Evolutionary conservation across 305 asterid genomes (phyloP).

Genomic region (Solanum hybrid): DNA sequence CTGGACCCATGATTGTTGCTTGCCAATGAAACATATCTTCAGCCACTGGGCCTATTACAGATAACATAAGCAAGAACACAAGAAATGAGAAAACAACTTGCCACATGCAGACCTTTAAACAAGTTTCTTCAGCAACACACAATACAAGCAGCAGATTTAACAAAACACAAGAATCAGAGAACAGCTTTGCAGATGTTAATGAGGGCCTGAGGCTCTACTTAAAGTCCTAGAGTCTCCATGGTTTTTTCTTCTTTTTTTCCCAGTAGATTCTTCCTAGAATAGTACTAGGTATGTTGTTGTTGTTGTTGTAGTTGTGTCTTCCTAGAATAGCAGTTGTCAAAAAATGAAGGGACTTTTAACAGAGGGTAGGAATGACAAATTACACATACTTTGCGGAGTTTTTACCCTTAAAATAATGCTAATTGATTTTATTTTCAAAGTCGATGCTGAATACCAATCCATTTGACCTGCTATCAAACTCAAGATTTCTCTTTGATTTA

Average conservation of each 20-base stretch:
- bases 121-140: background rate
- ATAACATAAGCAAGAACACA: background rate
- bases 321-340: background rate
- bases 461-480: background rate
- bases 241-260: background rate
- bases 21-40: slow-evolving; percentile 83
- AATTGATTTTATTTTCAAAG: background rate
- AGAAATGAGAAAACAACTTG: background rate
- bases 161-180: background rate
- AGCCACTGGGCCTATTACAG: slow-evolving; percentile 57
- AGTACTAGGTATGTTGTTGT: background rate
- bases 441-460: background rate
- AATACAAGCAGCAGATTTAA: background rate
- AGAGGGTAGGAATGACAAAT: background rate
- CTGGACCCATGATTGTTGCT: slow-evolving; percentile 80
- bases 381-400: background rate
- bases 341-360: background rate
- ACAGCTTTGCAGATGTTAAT: background rate
- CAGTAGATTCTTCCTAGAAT: background rate
- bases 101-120: background rate
- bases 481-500: background rate
- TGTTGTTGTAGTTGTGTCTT: background rate
- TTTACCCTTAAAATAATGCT: background rate
- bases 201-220: background rate
- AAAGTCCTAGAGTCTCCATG: background rate